Evolutionary conservation across 495 filamentous ascomycete species (phyloP).

Genomic region (Melanomma pulvis-pyrius): DNA sequence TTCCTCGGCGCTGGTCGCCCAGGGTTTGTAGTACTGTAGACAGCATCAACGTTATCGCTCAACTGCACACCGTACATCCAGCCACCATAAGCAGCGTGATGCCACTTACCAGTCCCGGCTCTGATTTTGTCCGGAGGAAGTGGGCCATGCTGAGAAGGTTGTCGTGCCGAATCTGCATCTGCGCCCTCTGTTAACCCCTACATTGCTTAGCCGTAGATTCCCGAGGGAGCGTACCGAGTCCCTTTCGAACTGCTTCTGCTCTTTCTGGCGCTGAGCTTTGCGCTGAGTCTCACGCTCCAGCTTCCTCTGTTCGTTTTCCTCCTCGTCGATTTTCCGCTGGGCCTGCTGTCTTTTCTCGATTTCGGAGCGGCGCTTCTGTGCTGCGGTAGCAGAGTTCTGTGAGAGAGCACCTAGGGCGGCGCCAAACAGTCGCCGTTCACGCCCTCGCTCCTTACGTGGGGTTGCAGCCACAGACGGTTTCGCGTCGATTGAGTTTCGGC

Average conservation of each 20-base stretch:
- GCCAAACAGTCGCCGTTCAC: slow-evolving; percentile 88
- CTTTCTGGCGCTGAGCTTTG: slow-evolving; percentile 59
- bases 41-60: slow-evolving; percentile 4
- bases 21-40: slow-evolving; percentile 83
- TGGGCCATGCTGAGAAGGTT: slow-evolving; percentile 73
- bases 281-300: slow-evolving; percentile 62
- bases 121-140: slow-evolving; percentile 71
- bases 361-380: slow-evolving; percentile 79
- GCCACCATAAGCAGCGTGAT: slow-evolving; percentile 8
- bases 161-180: slow-evolving; percentile 82
- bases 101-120: slow-evolving; percentile 74
- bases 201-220: not conserved
- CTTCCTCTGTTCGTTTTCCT: slow-evolving; percentile 69
- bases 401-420: slow-evolving; percentile 84
- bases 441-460: slow-evolving; percentile 67
- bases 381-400: slow-evolving; percentile 67
- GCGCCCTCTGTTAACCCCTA: slow-evolving; percentile 37
- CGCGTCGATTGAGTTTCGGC: slow-evolving; percentile 14
- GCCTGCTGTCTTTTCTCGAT: slow-evolving; percentile 89
- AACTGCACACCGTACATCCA: not conserved
- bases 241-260: slow-evolving; percentile 78
- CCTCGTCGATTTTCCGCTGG: slow-evolving; percentile 73
- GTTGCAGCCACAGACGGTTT: slow-evolving; percentile 29
- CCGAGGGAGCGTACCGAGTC: slow-evolving; percentile 62
- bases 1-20: slow-evolving; percentile 68